Evolutionary conservation across 306 rosid species (phyloP), one percentile per base, ranked within the genome.

Genomic region (Corylus avellana): DNA sequence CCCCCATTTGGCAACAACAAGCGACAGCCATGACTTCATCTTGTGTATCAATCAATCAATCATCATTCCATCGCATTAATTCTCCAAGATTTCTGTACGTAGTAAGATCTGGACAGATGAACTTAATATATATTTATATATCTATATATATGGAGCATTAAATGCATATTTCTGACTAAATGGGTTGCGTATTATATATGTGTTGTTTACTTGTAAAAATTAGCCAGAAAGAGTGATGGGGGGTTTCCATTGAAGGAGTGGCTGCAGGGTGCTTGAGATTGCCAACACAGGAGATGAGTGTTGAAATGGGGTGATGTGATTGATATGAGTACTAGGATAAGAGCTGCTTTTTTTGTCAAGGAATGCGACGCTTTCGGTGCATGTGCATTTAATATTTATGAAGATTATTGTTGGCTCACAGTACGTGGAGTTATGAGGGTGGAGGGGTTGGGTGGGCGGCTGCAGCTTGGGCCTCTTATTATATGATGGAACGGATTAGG

Each of bases 1-100:
- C 87, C 91, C 14, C 66, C 97, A 78, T 86, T 83, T 80, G 69
- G 72, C 72, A 79, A 81, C 69, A 90, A 81, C 69, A 90, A 81
- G 84, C 87, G 90, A 74, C 84, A 79, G 48, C 91, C 81, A 68
- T 87, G 86, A 84, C 14, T 72, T 82, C 3, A 32, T 32, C 35
- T 22, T 57, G 5, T 57, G 63, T 25, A 57, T 5, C 27, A 57
- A 25, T 18, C 22, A 8, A n/a, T n/a, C 12, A 57, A 20, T 2
- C 27, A 8, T 57, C 11, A 57, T 56, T 56, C 62, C 16, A n/a
- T 56, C 25, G 62, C 62, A n/a, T 9, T 22, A 22, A 22, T 22
- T 32, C 35, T 32, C 35, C 35, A 32, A 32, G 35, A 57, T 20
- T 57, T 57, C 10, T n/a, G 63, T 22, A 22, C 25, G 25, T 57